Conservation (phyloP, 208 protist genomes). For the Crithidia sp. region DNA sequence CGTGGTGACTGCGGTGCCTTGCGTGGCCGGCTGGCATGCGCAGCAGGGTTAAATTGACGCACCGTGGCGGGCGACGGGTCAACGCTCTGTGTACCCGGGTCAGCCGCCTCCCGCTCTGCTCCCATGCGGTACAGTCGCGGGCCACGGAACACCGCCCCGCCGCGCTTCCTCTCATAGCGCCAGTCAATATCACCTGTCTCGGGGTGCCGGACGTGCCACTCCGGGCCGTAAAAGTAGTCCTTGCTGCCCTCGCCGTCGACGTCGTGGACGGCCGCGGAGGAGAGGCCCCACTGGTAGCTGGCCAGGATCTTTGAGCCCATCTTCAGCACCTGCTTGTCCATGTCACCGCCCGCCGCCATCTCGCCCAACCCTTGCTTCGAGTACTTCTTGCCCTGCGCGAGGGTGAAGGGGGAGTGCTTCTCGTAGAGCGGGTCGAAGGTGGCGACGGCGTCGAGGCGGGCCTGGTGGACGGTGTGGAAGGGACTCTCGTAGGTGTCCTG, state of each 20-base stretch:
- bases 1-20: slow-evolving; percentile 4
- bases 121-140: slow-evolving; percentile 80
- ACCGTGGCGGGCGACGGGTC: slow-evolving; percentile 53
- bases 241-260: slow-evolving; percentile 75
- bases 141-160: slow-evolving; percentile 73
- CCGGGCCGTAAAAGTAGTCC: slow-evolving; percentile 71
- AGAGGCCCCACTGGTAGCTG: slow-evolving; percentile 71
- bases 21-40: background rate
- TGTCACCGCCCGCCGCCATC: slow-evolving; percentile 71
- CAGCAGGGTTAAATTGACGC: slow-evolving; percentile 22
- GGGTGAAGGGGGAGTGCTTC: slow-evolving; percentile 46
- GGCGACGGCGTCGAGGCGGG: slow-evolving; percentile 75
- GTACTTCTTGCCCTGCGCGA: slow-evolving; percentile 82
- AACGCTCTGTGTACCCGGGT: slow-evolving; percentile 52
- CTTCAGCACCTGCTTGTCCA: slow-evolving; percentile 74
- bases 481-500: slow-evolving; percentile 82
- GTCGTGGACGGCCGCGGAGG: slow-evolving; percentile 61
- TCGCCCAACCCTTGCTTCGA: slow-evolving; percentile 61
- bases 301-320: slow-evolving; percentile 25
- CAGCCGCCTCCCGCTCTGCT: slow-evolving; percentile 54
- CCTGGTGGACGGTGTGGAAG: slow-evolving; percentile 79
- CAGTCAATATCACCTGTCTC: slow-evolving; percentile 87
- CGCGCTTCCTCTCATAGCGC: slow-evolving; percentile 81
- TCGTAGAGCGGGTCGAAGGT: slow-evolving; percentile 74
- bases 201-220: slow-evolving; percentile 80